Conservation (phyloP, 306 rosid species). For the Mimosa pudica region DNA sequence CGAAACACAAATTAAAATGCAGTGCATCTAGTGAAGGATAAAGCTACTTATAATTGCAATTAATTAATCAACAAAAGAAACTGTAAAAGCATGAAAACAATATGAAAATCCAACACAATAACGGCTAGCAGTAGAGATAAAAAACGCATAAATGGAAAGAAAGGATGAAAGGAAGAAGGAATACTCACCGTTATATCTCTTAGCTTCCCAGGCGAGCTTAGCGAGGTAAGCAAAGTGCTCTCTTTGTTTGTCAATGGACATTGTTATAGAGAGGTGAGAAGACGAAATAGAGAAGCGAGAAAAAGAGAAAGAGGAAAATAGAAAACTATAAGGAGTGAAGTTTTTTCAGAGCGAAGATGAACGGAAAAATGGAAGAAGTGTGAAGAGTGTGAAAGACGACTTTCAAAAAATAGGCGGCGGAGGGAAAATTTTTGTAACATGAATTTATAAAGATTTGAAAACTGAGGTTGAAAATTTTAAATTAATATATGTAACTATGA, state of each 20-base stretch:
- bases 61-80: neutral
- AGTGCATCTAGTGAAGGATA: neutral
- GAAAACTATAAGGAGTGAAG: too few relatives aligned
- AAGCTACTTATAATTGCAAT: neutral
- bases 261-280: slow-evolving; percentile 44
- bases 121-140: neutral
- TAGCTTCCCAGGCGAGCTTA: slow-evolving; percentile 89
- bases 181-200: slow-evolving; percentile 72
- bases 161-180: neutral
- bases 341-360: too few relatives aligned
- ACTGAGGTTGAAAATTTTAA: too few relatives aligned
- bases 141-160: neutral
- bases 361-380: too few relatives aligned
- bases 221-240: slow-evolving; percentile 92
- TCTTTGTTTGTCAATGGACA: slow-evolving; percentile 81
- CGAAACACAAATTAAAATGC: neutral
- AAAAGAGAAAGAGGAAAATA: neutral
- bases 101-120: neutral
- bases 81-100: neutral
- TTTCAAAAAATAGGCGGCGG: too few relatives aligned
- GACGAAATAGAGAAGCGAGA: neutral
- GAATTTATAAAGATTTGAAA: too few relatives aligned
- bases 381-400: too few relatives aligned
- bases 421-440: too few relatives aligned
- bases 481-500: too few relatives aligned